Base-by-base conservation (phyloP, 148 eudicot species). In the Fagopyrum homotropicum region DNA sequence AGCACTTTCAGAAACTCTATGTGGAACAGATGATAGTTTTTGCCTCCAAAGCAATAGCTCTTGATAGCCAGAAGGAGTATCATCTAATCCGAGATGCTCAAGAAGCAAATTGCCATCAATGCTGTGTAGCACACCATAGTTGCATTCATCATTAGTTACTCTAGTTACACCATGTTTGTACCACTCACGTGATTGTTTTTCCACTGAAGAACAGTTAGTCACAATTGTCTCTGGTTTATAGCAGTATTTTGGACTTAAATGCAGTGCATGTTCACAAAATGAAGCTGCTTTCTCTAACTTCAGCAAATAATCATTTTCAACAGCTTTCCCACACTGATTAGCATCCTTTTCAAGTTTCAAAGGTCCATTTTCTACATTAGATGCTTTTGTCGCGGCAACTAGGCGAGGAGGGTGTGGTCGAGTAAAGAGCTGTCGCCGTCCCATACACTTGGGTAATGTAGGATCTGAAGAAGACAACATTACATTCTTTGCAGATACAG, bases 351-450 rank as follows among this genome's bases (percentile, higher is more conserved):
- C n/a, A 66, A 7, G 51, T 40, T 68, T 61, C 26, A 59, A 26
- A 72, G n/a, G n/a, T 69, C 63, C 72, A 40, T 76, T 69, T 22
- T 48, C 19, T n/a, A 11, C 69, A 72, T 79, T 45, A 61, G 51
- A 66, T 60, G 74, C 60, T 81, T 56, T 77, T 78, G 63, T 75
- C 14, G 74, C 55, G 73, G 54, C 77, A 75, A 78, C 77, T 76
- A 71, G 75, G 69, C 98, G 92, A 79, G 80, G 79, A 80, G 98
- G 97, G 82, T 95, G 98, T 78, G 98, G 93, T 80, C 80, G 87
- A 80, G 83, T 84, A 77, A 92, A 95, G 79, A 95, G 93, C 81
- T 95, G 98, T 19, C 88, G 90, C 73, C 98, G 91, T 64, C 98
- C 98, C 10, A 73, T 75, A 22, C 96, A 83, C 86, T 84, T 95